phyloP scores from a whole-genome alignment of 2,329 filamentous ascomycete genomes.

The Cladosporium austrohemisphaericum region DNA sequence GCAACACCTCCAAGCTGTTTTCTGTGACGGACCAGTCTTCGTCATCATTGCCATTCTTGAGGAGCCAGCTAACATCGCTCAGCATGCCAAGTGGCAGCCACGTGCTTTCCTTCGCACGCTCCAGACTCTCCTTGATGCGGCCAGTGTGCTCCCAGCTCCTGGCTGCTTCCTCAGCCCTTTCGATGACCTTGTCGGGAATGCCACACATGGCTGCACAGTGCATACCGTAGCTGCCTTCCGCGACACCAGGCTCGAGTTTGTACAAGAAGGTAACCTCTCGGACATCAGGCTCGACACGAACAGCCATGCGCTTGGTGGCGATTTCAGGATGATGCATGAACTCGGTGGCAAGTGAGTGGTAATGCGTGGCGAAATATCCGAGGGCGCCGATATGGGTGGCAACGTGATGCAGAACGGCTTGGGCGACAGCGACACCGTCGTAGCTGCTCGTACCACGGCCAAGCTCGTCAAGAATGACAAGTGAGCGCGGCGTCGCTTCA shows the following conservation, averaged over 20 bases:
- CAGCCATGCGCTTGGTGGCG: conserved; percentile 82
- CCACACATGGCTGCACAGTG: conserved; percentile 98
- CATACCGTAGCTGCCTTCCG: conserved; percentile 97
- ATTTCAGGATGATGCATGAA: conserved; percentile 90
- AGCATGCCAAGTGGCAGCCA: conserved; percentile 81
- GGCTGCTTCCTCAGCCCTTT: conserved; percentile 82
- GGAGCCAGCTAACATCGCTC: conserved; percentile 78
- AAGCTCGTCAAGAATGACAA: conserved; percentile 95
- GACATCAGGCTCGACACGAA: conserved; percentile 80
- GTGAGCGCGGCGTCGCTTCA: conserved; percentile 86
- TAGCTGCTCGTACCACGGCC: conserved; percentile 93
- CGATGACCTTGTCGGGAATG: conserved; percentile 76
- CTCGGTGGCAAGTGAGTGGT: conserved; percentile 88
- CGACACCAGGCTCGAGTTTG: conserved; percentile 86
- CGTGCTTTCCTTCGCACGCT: conserved; percentile 65
- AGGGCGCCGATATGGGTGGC: conserved; percentile 89
- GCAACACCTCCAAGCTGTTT: conserved; percentile 53
- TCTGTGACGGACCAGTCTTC: conserved; percentile 41
- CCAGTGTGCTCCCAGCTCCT: conserved; percentile 94
- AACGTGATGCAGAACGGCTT: conserved; percentile 94
- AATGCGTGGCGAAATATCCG: conserved; percentile 97
- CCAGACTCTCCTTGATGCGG: conserved; percentile 79
- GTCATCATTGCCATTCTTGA: conserved; percentile 50
- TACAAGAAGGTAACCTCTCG: conserved; percentile 95
- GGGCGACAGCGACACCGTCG: conserved; percentile 92